Base-by-base conservation (phyloP, 345 rosid species). In the Mangifera indica region DNA sequence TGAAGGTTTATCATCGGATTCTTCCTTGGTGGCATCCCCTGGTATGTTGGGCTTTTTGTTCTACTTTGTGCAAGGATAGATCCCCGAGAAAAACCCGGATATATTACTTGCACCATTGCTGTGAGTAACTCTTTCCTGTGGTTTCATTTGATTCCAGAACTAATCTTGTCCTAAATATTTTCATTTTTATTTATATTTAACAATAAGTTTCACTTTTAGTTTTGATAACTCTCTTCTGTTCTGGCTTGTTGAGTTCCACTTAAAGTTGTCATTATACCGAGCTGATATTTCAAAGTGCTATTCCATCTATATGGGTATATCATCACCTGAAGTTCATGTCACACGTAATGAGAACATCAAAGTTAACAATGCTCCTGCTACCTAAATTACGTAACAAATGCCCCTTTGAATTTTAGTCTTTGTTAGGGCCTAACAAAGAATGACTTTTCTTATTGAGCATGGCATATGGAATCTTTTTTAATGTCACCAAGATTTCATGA, bases 71-170 rank as follows among this genome's bases (percentile, higher is more conserved):
- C 85, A 60, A 84, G 93, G 76, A 74, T 92, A 26, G 97, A 94
- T 80, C 70, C 78, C 76, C 79, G 95, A 65, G 97, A 94, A 85
- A 94, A 94, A 73, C 93, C 98, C 34, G 97, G 97, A 84, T 92
- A 88, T 76, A 73, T 93, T 76, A 96, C 97, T 60, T 93, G 97
- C 81, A 83, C 91, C 22, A 80, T 91, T 62, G 95, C 95, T 49
- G 97, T 92, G 78, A 88, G 87, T 84, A 32, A 62, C 42, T 29
- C 20, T 60, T 70, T 59, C 29, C 61, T 70, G 53, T 22, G n/a
- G 14, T 67, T 42, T 45, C 66, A 37, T 66, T 62, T 45, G 14
- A 5, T 58, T 42, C 17, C 61, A 51, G 32, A 6, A 1, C 4
- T 13, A n/a, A 18, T 68, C 45, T 32, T 44, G 21, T 26, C 3